Evolutionary conservation across 2,329 filamentous ascomycete genomes (phyloP), one percentile per base, ranked within the genome.

Genomic region (Talaromyces rugulosus): DNA sequence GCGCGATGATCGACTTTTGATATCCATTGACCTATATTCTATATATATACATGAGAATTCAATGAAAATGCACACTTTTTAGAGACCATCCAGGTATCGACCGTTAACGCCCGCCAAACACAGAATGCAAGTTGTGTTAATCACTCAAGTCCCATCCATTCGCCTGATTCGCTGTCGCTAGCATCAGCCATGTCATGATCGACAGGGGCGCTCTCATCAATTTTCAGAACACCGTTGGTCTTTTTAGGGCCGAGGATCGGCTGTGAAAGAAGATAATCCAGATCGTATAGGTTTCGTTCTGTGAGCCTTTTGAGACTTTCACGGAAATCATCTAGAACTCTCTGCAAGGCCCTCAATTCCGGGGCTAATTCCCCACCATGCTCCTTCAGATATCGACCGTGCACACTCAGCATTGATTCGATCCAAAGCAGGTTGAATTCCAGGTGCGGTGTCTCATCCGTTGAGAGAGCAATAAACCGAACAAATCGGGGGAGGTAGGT

Each of bases 351-450:
- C 40, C 95, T 85, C 66, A 98, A 79, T 76, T 98, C 95, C 2
- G 94, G 85, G 42, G 94, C 92, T 36, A 95, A 87, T 68, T 89
- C 88, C 58, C 85, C 89, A 27, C 89, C 83, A 73, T 94, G 89
- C 40, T 93, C 89, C 62, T 91, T 90, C 69, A 99, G 83, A 82
- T 89, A 94, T 27, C 89, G 83, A 36, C 95, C 95, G 74, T 98
- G 94, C 68, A 87, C 87, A 69, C 90, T 89, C 62, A 98, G 81
- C 9, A 88, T 67, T 1, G 91, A 87, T 75, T 95, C 91, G 70
- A 97, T 90, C 95, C 95, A 99, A 8, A 94, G 80, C 52, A 99
- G 80, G 70, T 95, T 96, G 77, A 98, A 96, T 77, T 99, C 95
- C 4, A 99, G 84, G 80, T 97, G 94, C 1, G 93, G 94, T 1